Evolutionary conservation across 148 eudicot species (phyloP).

Genomic region (Diospyros kaki): DNA sequence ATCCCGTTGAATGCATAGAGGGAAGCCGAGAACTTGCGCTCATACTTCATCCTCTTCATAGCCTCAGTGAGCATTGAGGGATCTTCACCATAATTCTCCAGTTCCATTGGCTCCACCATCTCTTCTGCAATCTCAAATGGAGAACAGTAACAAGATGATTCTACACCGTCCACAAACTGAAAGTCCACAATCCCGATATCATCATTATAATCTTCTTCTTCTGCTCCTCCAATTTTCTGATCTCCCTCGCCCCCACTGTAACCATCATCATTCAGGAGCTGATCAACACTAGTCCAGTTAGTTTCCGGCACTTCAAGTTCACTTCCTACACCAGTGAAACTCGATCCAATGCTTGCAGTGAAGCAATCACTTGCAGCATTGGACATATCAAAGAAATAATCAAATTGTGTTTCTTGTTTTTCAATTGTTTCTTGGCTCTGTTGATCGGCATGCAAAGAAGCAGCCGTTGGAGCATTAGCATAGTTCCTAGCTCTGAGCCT

Average conservation of each 20-base stretch:
- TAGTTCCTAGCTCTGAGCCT: conserved; percentile 37
- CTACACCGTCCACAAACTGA: conserved; percentile 28
- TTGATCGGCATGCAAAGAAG: conserved; percentile 17
- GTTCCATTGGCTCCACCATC: conserved; percentile 16
- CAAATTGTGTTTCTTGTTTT: conserved; percentile 17
- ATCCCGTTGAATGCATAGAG: conserved; percentile 44
- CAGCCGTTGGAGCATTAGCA: conserved; percentile 8
- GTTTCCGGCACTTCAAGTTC: conserved; percentile 1
- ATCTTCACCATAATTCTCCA: conserved; percentile 17
- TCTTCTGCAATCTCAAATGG: conserved; percentile 37
- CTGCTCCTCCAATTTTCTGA: conserved; percentile 14
- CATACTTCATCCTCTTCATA: conserved; percentile 43
- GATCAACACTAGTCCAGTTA: conserved; percentile 4
- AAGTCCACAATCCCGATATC: conserved; percentile 17
- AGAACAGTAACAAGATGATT: conserved; percentile 12
- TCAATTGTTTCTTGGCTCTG: conserved; percentile 13
- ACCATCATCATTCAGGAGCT: conserved; percentile 5
- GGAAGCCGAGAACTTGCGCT: conserved; percentile 45
- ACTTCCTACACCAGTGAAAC: conserved; percentile 1
- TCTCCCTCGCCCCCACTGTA: conserved; percentile 6
- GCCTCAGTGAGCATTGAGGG: conserved; percentile 30
- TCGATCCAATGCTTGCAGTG: not conserved
- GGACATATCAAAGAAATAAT: conserved; percentile 19
- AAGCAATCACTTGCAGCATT: not conserved
- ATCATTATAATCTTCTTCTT: not conserved